These are phyloP conservation scores for Diversispora epigaea DNA, from an alignment of 192 early-diverging fungal species.

Conservation along the genomic window DNA sequence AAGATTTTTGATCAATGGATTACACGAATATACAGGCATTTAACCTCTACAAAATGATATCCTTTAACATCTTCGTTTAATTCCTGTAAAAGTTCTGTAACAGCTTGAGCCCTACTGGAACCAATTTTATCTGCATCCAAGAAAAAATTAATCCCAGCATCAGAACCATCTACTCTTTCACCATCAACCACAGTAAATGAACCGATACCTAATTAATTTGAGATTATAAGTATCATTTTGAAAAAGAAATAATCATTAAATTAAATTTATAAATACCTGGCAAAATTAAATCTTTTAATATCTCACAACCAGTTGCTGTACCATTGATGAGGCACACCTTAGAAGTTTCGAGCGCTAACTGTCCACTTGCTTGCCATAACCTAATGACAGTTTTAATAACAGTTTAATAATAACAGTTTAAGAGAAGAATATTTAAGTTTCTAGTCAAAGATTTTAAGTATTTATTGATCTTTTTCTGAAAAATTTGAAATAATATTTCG, in stretches of 20 bases:
- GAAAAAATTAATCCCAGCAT: constrained; percentile 92
- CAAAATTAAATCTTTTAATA: constrained; percentile 92
- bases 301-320: constrained; percentile 82
- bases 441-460: background rate
- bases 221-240: background rate
- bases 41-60: constrained; percentile 56
- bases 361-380: constrained; percentile 93
- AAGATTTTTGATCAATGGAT: background rate
- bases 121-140: constrained; percentile 68
- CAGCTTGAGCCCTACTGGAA: constrained; percentile 60
- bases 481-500: no score
- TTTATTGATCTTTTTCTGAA: no score
- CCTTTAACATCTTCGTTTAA: constrained; percentile 87
- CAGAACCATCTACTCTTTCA: constrained; percentile 59
- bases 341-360: constrained; percentile 80
- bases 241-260: background rate
- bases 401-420: background rate
- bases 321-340: constrained; percentile 84
- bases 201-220: constrained; percentile 71
- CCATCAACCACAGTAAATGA: constrained; percentile 83
- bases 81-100: constrained; percentile 69
- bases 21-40: background rate
- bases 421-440: background rate
- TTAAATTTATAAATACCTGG: constrained; percentile 67
- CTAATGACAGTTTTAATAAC: constrained; percentile 42